These are phyloP conservation scores for Claviceps quebecensis DNA, from an alignment of 2,329 filamentous ascomycete species.

Conservation along the genomic window DNA sequence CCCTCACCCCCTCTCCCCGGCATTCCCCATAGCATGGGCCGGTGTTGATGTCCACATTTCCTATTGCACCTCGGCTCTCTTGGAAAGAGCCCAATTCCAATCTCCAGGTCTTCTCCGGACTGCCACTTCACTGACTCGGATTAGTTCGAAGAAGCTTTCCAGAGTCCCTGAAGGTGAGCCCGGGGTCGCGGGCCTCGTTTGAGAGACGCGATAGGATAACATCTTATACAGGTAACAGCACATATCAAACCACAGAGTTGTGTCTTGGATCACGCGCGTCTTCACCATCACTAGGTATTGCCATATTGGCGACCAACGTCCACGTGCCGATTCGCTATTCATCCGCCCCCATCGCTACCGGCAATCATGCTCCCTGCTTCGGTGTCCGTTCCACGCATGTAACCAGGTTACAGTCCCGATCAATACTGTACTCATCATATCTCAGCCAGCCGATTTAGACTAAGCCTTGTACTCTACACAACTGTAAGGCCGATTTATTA, in stretches of 20 bases:
- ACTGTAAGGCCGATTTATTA: conserved; percentile 3
- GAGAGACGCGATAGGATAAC: background rate
- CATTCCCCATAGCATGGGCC: background rate
- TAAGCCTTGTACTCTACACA: background rate
- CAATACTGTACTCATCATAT: background rate
- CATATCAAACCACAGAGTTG: background rate
- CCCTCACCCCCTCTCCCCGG: background rate
- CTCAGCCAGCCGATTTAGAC: background rate
- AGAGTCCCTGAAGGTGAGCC: background rate
- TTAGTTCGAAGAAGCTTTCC: background rate
- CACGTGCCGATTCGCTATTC: background rate
- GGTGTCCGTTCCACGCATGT: background rate
- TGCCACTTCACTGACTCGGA: background rate
- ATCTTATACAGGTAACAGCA: background rate
- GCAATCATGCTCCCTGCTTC: background rate
- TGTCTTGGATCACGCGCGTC: background rate
- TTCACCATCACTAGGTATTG: background rate
- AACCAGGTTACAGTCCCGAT: background rate
- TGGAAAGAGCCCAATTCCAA: background rate
- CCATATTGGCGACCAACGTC: background rate
- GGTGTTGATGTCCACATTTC: background rate
- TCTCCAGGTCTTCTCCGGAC: background rate
- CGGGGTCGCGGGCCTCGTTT: background rate
- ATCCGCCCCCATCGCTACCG: background rate
- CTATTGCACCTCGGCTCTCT: background rate